These are phyloP conservation scores for Leishmania martiniquensis DNA, from an alignment of 208 protist genomes.

Conservation along the genomic window DNA sequence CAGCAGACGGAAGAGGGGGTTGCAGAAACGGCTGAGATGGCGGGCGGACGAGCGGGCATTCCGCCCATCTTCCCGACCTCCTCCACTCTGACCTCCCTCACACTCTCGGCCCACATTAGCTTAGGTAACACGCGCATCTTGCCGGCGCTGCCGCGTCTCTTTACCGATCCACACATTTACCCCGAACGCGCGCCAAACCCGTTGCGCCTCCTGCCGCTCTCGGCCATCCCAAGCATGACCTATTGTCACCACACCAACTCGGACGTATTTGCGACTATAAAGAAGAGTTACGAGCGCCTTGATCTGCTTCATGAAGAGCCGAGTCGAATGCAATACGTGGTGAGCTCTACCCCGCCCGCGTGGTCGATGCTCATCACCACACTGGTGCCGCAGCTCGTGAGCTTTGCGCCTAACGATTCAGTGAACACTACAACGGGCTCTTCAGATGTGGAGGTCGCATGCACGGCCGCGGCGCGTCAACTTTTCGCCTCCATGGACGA, in stretches of 20 bases:
- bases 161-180: conserved; percentile 18
- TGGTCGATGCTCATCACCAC: conserved; percentile 17
- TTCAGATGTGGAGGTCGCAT: not conserved
- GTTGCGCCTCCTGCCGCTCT: conserved; percentile 35
- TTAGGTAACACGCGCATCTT: conserved; percentile 35
- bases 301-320: conserved; percentile 36
- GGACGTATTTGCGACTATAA: conserved; percentile 58
- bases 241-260: conserved; percentile 41
- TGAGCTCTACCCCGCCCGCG: conserved; percentile 10
- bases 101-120: conserved; percentile 2
- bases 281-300: conserved; percentile 50
- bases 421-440: not conserved
- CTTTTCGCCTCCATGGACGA: conserved; percentile 27
- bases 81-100: not conserved
- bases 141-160: conserved; percentile 48
- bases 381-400: conserved; percentile 25
- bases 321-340: conserved; percentile 18
- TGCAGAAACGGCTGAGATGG: not conserved
- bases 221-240: conserved; percentile 41
- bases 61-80: not conserved
- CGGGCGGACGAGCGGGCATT: not conserved
- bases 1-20: not conserved
- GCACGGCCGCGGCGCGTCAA: conserved; percentile 1
- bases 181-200: conserved; percentile 44
- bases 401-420: not conserved